Conservation (phyloP, 441 rosid species). For the Erodium trifolium region DNA sequence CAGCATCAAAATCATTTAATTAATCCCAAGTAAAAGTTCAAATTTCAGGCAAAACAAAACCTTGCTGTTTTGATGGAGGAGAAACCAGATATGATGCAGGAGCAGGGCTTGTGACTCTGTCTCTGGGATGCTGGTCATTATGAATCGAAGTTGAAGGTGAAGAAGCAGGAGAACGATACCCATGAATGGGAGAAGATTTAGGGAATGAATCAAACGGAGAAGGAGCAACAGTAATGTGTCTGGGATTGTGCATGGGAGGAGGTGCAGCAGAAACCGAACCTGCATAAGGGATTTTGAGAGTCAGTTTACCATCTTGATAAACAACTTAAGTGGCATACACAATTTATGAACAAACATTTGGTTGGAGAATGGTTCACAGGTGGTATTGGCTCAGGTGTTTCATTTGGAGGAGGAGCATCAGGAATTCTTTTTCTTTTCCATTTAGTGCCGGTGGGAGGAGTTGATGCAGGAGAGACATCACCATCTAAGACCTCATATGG, state of each 20-base stretch:
- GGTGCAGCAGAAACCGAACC: constrained; percentile 41
- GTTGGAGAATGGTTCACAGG: constrained; percentile 35
- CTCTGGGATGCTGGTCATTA: constrained; percentile 34
- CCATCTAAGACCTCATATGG: constrained; percentile 35
- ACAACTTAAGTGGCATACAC: constrained; percentile 1
- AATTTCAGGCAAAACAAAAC: constrained; percentile 25
- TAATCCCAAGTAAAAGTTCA: too few relatives aligned
- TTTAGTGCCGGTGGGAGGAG: constrained; percentile 33
- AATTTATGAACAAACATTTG: not conserved
- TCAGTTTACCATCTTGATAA: not conserved
- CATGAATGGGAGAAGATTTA: constrained; percentile 22
- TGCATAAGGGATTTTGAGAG: constrained; percentile 12
- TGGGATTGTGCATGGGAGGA: constrained; percentile 35
- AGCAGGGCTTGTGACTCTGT: constrained; percentile 29
- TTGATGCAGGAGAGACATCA: constrained; percentile 35
- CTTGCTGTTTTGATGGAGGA: constrained; percentile 42
- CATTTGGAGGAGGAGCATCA: constrained; percentile 41
- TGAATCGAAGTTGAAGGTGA: constrained; percentile 40
- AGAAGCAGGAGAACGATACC: constrained; percentile 27
- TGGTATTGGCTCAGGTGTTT: constrained; percentile 37
- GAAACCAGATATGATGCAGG: constrained; percentile 34
- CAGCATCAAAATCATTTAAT: not conserved
- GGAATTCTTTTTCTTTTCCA: constrained; percentile 38
- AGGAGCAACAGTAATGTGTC: constrained; percentile 26
- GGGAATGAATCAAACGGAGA: constrained; percentile 30